A percentile compares a stretch with the other conserved stretches of the same genome.
Evolutionary conservation across 352 stramenopile species (phyloP).

Genomic region (Plasmopara halstedii): DNA sequence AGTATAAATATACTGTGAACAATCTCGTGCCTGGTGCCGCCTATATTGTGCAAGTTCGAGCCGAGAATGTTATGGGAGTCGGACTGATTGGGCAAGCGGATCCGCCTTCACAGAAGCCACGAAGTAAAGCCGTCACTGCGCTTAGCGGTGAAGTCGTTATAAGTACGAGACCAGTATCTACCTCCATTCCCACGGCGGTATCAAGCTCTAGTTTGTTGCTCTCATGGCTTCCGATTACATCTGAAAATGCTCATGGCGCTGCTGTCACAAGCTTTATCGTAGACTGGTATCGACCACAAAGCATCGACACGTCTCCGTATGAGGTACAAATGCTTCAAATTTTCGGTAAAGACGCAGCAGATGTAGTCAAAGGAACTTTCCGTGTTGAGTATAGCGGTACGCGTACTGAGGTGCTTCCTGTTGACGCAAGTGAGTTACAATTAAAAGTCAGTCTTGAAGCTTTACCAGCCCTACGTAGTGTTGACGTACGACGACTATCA

Average conservation of each 20-base stretch:
- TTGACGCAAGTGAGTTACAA: conserved; percentile 47
- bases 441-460: conserved; percentile 55
- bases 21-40: conserved; percentile 31
- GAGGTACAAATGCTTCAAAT: conserved; percentile 75
- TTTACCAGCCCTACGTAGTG: conserved; percentile 48
- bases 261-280: conserved; percentile 56
- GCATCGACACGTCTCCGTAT: conserved; percentile 20
- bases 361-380: conserved; percentile 65
- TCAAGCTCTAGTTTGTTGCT: conserved; percentile 31
- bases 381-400: conserved; percentile 49
- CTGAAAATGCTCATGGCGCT: conserved; percentile 29
- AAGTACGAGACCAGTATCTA: conserved; percentile 34
- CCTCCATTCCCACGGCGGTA: conserved; percentile 7
- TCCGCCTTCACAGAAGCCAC: conserved; percentile 51
- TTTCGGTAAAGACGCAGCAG: conserved; percentile 23
- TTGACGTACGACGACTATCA: conserved; percentile 68
- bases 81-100: conserved; percentile 21
- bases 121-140: conserved; percentile 42
- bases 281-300: conserved; percentile 58
- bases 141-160: conserved; percentile 41
- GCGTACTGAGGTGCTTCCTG: conserved; percentile 44
- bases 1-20: conserved; percentile 65
- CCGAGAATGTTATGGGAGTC: conserved; percentile 73
- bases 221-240: conserved; percentile 38
- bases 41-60: conserved; percentile 50